phyloP scores from a whole-genome alignment of 805 yeast genomes.

The Phaffomyces opuntiae region DNA sequence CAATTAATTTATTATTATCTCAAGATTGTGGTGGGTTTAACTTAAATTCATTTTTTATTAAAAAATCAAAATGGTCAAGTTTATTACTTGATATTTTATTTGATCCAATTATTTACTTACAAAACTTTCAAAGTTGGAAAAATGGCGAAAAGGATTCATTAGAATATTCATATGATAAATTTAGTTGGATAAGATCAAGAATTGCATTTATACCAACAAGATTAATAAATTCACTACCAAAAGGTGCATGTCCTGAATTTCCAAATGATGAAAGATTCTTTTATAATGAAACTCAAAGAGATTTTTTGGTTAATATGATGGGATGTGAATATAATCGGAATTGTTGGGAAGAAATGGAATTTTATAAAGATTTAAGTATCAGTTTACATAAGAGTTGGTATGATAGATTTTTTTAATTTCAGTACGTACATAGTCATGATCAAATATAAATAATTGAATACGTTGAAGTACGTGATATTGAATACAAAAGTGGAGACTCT shows the following conservation, averaged over 20 bases:
- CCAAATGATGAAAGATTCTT: conserved; percentile 27
- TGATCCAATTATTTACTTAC: conserved; percentile 34
- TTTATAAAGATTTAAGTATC: conserved; percentile 26
- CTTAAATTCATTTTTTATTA: conserved; percentile 32
- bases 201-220: conserved; percentile 34
- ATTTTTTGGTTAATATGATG: conserved; percentile 33
- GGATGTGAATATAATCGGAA: conserved; percentile 31
- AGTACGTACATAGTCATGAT: background rate
- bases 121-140: conserved; percentile 34
- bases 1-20: conserved; percentile 30
- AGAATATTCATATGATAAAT: conserved; percentile 30
- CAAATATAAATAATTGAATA: no score
- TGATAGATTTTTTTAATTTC: background rate
- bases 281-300: conserved; percentile 30
- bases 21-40: conserved; percentile 39
- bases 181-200: conserved; percentile 34
- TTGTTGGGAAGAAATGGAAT: conserved; percentile 36
- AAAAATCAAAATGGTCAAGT: conserved; percentile 32
- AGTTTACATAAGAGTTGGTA: conserved; percentile 29
- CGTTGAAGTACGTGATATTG: no score
- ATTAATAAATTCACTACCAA: conserved; percentile 30
- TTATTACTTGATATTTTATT: conserved; percentile 31
- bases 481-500: no score
- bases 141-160: conserved; percentile 33
- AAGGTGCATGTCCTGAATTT: conserved; percentile 29